Conservation (phyloP, 176 grass and related monocot genomes). For the Elymus sibiricus region DNA sequence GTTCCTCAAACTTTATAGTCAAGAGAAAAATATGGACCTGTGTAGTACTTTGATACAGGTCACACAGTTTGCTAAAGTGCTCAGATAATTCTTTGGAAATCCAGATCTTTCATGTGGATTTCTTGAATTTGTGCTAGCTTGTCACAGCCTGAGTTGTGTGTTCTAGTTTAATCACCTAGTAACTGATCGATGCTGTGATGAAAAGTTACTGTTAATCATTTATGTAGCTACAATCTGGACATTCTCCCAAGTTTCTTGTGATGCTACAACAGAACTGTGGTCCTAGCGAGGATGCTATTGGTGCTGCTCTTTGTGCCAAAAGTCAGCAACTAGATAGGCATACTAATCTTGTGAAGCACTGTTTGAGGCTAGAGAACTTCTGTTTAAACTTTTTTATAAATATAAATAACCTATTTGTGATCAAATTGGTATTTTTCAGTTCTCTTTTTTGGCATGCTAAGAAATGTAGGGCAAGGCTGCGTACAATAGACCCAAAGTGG, state of each 20-base stretch:
- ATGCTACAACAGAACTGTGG: not conserved
- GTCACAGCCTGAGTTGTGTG: not conserved
- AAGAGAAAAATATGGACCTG: not conserved
- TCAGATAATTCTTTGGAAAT: not conserved
- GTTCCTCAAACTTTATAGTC: not conserved
- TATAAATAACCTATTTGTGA: constrained; percentile 4
- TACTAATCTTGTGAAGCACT: not conserved
- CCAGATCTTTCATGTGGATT: not conserved
- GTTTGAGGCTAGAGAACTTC: not conserved
- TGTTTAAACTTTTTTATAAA: not conserved
- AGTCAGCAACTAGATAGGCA: not conserved
- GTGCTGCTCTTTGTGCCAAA: not conserved
- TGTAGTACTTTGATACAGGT: not conserved
- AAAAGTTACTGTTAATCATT: not conserved
- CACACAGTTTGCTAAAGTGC: not conserved
- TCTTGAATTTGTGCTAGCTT: not conserved
- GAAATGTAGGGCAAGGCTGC: too few species aligned
- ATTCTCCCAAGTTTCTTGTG: not conserved
- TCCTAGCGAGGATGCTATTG: not conserved
- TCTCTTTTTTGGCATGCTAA: not conserved
- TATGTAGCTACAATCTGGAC: not conserved
- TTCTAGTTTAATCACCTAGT: not conserved
- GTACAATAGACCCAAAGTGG: too few species aligned
- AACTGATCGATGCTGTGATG: not conserved
- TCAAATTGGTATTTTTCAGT: not conserved